Evolutionary conservation across 345 rosid genomes (phyloP).

Genomic region (Eucalyptus tenuipes): DNA sequence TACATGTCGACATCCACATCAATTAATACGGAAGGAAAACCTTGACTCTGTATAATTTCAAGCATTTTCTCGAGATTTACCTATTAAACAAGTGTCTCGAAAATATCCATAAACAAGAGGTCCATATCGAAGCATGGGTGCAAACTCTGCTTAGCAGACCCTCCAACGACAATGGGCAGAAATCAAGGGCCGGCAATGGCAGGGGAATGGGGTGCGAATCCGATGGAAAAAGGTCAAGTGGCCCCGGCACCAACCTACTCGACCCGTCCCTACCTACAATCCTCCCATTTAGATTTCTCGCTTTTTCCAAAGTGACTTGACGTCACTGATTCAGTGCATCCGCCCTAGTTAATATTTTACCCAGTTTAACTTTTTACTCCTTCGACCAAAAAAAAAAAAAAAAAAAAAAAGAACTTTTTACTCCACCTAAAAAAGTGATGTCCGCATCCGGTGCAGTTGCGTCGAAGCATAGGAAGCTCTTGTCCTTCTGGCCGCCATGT

Average conservation of each 20-base stretch:
- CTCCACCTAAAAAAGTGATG: not conserved
- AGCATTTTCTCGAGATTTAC: not conserved
- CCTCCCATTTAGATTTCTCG: not conserved
- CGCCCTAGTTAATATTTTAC: not conserved
- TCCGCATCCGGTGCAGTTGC: not conserved
- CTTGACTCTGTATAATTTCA: not conserved
- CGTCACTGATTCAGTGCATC: not conserved
- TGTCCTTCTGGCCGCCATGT: not conserved
- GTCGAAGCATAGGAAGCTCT: not conserved
- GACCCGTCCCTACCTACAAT: not conserved
- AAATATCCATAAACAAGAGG: too few relatives aligned
- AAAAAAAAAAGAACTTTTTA: not conserved
- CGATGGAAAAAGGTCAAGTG: not conserved
- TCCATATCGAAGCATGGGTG: not conserved
- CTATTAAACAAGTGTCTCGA: too few relatives aligned
- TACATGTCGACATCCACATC: not conserved
- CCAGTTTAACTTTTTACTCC: not conserved
- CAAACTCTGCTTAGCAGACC: not conserved
- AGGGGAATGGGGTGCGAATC: not conserved
- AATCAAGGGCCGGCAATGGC: not conserved
- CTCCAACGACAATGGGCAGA: not conserved
- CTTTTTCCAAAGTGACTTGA: not conserved
- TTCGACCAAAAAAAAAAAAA: too few relatives aligned
- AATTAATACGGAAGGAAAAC: not conserved
- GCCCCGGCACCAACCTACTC: not conserved